Evolutionary conservation across 2,329 filamentous ascomycete genomes (phyloP).

Genomic region (Colletotrichum australisinense): DNA sequence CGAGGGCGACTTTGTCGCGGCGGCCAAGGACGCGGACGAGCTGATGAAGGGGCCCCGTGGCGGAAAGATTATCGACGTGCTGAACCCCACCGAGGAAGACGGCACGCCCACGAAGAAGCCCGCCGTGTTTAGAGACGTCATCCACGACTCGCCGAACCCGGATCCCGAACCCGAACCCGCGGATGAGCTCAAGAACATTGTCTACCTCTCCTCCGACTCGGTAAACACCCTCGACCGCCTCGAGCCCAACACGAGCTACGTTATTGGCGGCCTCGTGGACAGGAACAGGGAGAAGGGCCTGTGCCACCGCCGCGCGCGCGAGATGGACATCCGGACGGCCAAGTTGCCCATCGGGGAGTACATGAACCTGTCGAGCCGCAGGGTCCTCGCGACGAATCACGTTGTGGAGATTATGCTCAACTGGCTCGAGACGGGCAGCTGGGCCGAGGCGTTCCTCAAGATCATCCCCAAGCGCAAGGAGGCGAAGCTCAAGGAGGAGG

Average conservation of each 20-base stretch:
- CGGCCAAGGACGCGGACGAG: constrained; percentile 72
- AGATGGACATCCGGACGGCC: constrained; percentile 84
- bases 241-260: constrained; percentile 89
- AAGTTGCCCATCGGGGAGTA: constrained; percentile 96
- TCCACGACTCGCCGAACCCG: constrained; percentile 47
- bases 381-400: constrained; percentile 93
- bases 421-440: constrained; percentile 91
- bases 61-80: constrained; percentile 69
- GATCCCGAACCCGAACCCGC: constrained; percentile 44
- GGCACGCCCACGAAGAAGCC: constrained; percentile 37
- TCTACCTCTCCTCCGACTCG: constrained; percentile 95
- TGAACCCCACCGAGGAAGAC: constrained; percentile 54
- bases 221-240: constrained; percentile 84
- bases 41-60: constrained; percentile 71
- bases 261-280: constrained; percentile 94
- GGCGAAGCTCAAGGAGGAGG: constrained; percentile 67
- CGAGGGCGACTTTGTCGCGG: constrained; percentile 78
- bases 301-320: constrained; percentile 84
- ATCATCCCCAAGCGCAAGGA: constrained; percentile 94
- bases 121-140: constrained; percentile 46
- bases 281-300: constrained; percentile 96
- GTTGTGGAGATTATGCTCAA: constrained; percentile 96
- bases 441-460: constrained; percentile 87
- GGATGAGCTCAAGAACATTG: constrained; percentile 60
- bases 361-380: constrained; percentile 88